phyloP scores from a whole-genome alignment of 495 filamentous ascomycete genomes.

The Echria macrotheca region DNA sequence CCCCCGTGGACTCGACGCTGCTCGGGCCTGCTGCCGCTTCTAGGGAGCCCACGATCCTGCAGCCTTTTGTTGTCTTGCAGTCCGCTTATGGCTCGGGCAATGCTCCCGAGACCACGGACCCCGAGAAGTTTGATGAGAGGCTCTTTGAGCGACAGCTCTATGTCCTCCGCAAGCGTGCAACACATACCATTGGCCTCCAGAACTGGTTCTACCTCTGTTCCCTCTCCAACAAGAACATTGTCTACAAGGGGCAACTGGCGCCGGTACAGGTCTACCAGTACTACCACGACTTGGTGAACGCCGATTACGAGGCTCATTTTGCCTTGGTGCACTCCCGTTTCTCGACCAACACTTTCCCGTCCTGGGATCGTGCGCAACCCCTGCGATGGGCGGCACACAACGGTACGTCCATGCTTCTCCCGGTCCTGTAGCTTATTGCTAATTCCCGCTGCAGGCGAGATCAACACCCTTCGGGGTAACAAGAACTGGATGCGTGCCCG shows the following conservation, averaged over 20 bases:
- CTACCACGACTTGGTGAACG: slow-evolving; percentile 94
- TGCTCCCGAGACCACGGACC: slow-evolving; percentile 73
- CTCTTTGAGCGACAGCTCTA: slow-evolving; percentile 92
- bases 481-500: slow-evolving; percentile 99
- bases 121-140: slow-evolving; percentile 73
- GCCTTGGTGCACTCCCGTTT: slow-evolving; percentile 97
- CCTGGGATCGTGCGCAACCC: slow-evolving; percentile 97
- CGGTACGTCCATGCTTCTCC: slow-evolving; percentile 53
- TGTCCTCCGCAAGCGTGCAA: slow-evolving; percentile 88
- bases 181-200: slow-evolving; percentile 87
- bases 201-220: slow-evolving; percentile 99
- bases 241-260: slow-evolving; percentile 97
- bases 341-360: slow-evolving; percentile 98
- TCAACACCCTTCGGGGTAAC: slow-evolving; percentile 96
- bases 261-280: slow-evolving; percentile 99
- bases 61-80: slow-evolving; percentile 89
- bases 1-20: slow-evolving; percentile 86
- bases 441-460: slow-evolving; percentile 59
- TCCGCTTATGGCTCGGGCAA: slow-evolving; percentile 82
- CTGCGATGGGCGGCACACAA: slow-evolving; percentile 98
- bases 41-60: slow-evolving; percentile 88
- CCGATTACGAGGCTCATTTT: slow-evolving; percentile 97
- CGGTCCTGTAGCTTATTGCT: no score
- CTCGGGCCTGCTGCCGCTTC: slow-evolving; percentile 91
- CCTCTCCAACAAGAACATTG: slow-evolving; percentile 96